Evolutionary conservation across 2,329 filamentous ascomycete genomes (phyloP).

Genomic region (Chrysosporium keratinophilum): DNA sequence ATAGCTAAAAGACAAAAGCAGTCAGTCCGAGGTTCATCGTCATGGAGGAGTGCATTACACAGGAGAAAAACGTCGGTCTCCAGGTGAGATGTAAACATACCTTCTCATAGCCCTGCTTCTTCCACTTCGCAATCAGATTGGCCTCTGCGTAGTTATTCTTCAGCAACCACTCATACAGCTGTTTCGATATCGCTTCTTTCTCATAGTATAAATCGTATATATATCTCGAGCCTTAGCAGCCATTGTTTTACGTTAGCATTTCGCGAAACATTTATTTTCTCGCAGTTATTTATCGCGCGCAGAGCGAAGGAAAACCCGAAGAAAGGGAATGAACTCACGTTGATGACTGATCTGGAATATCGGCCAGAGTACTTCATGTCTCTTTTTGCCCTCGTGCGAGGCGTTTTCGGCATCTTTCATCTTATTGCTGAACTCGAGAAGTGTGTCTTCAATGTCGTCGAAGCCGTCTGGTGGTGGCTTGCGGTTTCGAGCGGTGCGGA

Average conservation of each 20-base stretch:
- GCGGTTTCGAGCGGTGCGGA: conserved; percentile 49
- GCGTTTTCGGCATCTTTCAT: conserved; percentile 81
- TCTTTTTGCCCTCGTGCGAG: conserved; percentile 65
- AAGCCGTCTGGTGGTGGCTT: conserved; percentile 58
- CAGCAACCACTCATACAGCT: conserved; percentile 88
- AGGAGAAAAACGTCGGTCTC: neutral
- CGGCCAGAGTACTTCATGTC: conserved; percentile 89
- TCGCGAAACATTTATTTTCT: neutral
- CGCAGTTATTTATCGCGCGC: neutral
- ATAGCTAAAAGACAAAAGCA: conserved; percentile 49
- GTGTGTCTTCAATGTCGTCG: conserved; percentile 58
- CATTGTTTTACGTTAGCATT: conserved; percentile 1
- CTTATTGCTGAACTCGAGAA: conserved; percentile 57
- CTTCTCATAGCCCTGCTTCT: conserved; percentile 99
- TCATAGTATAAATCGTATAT: conserved; percentile 97
- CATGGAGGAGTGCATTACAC: neutral
- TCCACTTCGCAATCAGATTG: conserved; percentile 97
- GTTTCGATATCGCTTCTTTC: conserved; percentile 86
- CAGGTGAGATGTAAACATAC: conserved; percentile 36
- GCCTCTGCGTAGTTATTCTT: conserved; percentile 96
- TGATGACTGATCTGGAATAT: conserved; percentile 97
- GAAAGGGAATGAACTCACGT: conserved; percentile 42
- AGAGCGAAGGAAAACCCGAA: no score
- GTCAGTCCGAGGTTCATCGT: neutral
- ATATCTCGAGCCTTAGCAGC: conserved; percentile 56